These are phyloP conservation scores for Capsicum rhomboideum DNA, from an alignment of 257 asterid genomes.

Conservation along the genomic window DNA sequence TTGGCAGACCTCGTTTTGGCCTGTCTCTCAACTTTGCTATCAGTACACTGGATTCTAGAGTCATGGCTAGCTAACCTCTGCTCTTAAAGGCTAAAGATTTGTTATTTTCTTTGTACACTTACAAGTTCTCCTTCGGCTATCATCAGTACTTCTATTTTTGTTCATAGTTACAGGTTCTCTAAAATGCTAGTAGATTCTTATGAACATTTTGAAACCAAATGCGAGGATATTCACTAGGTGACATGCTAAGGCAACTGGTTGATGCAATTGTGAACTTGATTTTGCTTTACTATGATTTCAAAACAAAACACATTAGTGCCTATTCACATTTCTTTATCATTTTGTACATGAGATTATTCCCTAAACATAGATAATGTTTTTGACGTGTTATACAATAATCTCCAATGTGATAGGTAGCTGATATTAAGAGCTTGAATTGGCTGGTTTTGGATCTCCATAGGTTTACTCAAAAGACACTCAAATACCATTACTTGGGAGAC, in stretches of 20 bases:
- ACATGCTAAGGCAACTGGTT: not conserved
- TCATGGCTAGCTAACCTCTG: not conserved
- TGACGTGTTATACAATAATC: not conserved
- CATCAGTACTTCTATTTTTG: not conserved
- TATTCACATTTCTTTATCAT: not conserved
- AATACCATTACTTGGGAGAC: constrained; percentile 80
- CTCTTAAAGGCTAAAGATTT: not conserved
- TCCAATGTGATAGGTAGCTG: constrained; percentile 46
- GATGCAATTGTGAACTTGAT: not conserved
- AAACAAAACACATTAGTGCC: not conserved
- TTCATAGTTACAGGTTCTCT: not conserved
- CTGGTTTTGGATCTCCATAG: constrained; percentile 78
- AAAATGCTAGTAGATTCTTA: not conserved
- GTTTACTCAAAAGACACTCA: no score
- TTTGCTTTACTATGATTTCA: not conserved
- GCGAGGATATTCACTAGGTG: not conserved
- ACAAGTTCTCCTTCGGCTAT: not conserved
- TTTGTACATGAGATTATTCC: not conserved
- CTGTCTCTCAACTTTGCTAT: not conserved
- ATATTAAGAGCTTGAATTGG: constrained; percentile 74
- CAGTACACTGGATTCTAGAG: no score
- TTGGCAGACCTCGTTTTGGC: not conserved
- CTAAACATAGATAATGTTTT: not conserved
- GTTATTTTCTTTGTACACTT: not conserved
- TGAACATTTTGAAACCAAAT: not conserved